Percentiles rank a stretch among this genome's conserved stretches.
Conservation (phyloP, 345 rosid species). For the Salix brachista region DNA sequence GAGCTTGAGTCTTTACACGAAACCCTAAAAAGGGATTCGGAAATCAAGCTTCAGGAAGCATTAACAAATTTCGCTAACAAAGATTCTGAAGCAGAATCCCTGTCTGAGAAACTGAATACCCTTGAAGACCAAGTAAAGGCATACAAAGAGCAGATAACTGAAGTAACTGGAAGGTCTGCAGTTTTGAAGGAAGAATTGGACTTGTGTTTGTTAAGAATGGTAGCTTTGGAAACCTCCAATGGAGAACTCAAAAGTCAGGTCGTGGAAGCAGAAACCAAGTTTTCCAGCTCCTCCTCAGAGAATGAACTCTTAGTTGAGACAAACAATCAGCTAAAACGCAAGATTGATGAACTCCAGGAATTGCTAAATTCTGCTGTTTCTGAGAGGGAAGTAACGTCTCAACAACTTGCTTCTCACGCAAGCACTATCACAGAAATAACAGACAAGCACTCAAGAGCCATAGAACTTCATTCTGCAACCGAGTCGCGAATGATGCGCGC, state of each 20-base stretch:
- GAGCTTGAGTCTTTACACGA: conserved; percentile 65
- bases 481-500: conserved; percentile 36
- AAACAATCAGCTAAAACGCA: conserved; percentile 70
- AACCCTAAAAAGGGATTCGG: conserved; percentile 59
- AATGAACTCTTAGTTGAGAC: conserved; percentile 66
- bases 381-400: conserved; percentile 63
- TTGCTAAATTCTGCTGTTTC: conserved; percentile 46
- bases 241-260: conserved; percentile 62
- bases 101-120: conserved; percentile 53
- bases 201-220: conserved; percentile 42
- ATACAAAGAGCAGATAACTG: conserved; percentile 60
- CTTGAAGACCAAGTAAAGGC: conserved; percentile 56
- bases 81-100: conserved; percentile 70
- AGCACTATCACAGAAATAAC: conserved; percentile 44
- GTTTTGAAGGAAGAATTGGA: conserved; percentile 70
- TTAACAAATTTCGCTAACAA: conserved; percentile 50
- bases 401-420: conserved; percentile 49
- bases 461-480: conserved; percentile 46
- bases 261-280: conserved; percentile 53
- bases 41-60: conserved; percentile 56
- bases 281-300: conserved; percentile 54
- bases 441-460: conserved; percentile 49
- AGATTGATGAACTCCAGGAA: conserved; percentile 72
- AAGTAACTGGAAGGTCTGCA: conserved; percentile 48
- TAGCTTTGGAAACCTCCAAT: conserved; percentile 51